A percentile compares a stretch with the other conserved stretches of the same genome.
phyloP scores from a whole-genome alignment of 306 rosid species.

The Prunus campanulata region DNA sequence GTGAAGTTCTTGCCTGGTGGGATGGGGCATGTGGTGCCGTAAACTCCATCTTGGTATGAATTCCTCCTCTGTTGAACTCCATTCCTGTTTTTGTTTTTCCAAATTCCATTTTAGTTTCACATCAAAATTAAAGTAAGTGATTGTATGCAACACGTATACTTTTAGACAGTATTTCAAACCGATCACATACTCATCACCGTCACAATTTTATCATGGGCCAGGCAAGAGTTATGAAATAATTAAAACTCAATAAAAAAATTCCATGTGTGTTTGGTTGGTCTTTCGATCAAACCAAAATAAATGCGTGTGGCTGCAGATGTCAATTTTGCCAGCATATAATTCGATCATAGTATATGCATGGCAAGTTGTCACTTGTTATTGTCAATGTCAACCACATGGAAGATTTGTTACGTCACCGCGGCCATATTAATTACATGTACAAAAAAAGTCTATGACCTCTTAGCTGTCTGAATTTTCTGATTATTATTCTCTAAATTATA shows the following conservation, averaged over 20 bases:
- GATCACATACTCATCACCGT: no score
- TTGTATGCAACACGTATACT: no score
- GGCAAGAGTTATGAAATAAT: no score
- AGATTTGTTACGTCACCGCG: not conserved
- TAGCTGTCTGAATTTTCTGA: no score
- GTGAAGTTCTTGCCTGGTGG: conserved; percentile 92
- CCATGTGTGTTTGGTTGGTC: not conserved
- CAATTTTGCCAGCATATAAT: not conserved
- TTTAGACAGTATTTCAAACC: no score
- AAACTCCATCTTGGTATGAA: conserved; percentile 79
- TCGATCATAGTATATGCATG: not conserved
- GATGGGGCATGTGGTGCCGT: conserved; percentile 87
- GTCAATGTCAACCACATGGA: not conserved
- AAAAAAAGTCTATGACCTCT: no score
- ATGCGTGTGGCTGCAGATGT: not conserved
- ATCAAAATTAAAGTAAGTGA: not conserved
- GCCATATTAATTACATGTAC: not conserved
- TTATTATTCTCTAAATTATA: no score
- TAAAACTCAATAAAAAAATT: no score
- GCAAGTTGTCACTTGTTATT: not conserved
- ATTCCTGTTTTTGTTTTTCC: conserved; percentile 43
- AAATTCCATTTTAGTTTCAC: not conserved
- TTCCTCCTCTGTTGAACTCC: conserved; percentile 90
- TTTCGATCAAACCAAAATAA: not conserved
- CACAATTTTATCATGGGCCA: no score